A percentile compares a stretch with the other conserved stretches of the same genome.
phyloP scores from a whole-genome alignment of 1,139 yeast genomes.

The Candida dubliniensis region DNA sequence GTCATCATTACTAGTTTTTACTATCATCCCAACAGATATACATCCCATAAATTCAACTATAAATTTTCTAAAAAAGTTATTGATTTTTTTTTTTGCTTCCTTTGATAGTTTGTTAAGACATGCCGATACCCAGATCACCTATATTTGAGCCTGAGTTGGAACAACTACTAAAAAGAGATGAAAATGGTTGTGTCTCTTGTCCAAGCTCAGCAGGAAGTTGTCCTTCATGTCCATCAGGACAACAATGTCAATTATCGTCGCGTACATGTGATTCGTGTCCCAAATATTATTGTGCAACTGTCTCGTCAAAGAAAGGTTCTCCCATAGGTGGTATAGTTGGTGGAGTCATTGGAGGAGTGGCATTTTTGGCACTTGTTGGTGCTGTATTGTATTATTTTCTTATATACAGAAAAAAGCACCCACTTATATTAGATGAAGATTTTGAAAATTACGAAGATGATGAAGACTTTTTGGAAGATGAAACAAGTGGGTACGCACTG shows the following conservation, averaged over 20 bases:
- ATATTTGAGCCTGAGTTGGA: constrained; percentile 7
- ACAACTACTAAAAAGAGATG: constrained; percentile 15
- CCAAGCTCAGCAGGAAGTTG: constrained; percentile 39
- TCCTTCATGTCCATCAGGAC: constrained; percentile 54
- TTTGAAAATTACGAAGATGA: constrained; percentile 19
- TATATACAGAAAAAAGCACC: constrained; percentile 30
- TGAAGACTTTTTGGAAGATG: constrained; percentile 20
- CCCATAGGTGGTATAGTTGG: constrained; percentile 63
- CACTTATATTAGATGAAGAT: constrained; percentile 23
- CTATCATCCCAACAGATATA: too few species aligned
- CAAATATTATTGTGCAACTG: constrained; percentile 47
- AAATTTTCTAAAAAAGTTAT: too few species aligned
- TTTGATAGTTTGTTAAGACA: neutral
- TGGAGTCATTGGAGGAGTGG: constrained; percentile 58
- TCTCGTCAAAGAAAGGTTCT: constrained; percentile 13
- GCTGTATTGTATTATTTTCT: constrained; percentile 36
- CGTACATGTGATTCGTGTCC: constrained; percentile 63
- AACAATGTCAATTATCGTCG: constrained; percentile 51
- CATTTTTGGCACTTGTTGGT: constrained; percentile 33
- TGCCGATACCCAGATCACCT: constrained; percentile 2
- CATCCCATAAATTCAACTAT: too few species aligned
- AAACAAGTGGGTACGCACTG: constrained; percentile 16
- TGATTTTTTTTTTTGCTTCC: neutral
- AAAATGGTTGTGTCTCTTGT: constrained; percentile 53
- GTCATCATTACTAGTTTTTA: too few species aligned